These are phyloP conservation scores for Friedmanniomyces endolithicus DNA, from an alignment of 495 filamentous ascomycete species.

Conservation along the genomic window DNA sequence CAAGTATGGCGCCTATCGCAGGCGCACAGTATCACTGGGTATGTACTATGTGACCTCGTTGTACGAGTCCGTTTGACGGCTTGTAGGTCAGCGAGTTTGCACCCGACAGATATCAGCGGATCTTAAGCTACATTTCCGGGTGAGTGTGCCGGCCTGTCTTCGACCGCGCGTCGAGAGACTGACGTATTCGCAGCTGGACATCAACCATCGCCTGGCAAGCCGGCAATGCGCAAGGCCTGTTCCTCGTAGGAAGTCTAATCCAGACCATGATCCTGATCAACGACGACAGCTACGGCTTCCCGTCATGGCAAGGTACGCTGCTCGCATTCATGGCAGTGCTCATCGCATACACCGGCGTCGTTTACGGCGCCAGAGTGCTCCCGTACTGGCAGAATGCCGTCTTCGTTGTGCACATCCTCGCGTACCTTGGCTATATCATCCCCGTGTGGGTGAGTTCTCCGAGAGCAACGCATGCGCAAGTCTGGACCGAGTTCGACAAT, in stretches of 20 bases:
- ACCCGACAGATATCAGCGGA: background rate
- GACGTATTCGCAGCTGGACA: background rate
- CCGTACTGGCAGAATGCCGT: conserved; percentile 33
- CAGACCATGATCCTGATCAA: conserved; percentile 31
- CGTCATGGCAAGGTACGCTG: conserved; percentile 43
- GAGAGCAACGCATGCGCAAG: conserved; percentile 13
- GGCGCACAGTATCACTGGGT: conserved; percentile 7
- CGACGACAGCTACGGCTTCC: conserved; percentile 28
- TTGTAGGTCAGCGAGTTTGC: conserved; percentile 6
- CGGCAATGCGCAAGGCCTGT: conserved; percentile 29
- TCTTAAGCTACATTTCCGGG: conserved; percentile 15
- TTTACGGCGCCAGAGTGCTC: conserved; percentile 30
- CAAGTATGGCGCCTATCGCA: conserved; percentile 10
- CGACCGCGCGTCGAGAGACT: background rate
- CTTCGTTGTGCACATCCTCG: conserved; percentile 19
- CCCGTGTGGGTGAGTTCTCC: conserved; percentile 14
- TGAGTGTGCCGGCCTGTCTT: background rate
- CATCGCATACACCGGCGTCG: conserved; percentile 30
- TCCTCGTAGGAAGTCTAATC: conserved; percentile 30
- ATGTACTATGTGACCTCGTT: background rate
- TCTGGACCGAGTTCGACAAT: conserved; percentile 19
- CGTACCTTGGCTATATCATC: background rate
- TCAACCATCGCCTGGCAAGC: conserved; percentile 7
- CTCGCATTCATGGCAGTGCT: conserved; percentile 28
- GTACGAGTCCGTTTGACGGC: background rate